phyloP scores from a whole-genome alignment of 805 yeast species.

The Ogataea corticis region DNA sequence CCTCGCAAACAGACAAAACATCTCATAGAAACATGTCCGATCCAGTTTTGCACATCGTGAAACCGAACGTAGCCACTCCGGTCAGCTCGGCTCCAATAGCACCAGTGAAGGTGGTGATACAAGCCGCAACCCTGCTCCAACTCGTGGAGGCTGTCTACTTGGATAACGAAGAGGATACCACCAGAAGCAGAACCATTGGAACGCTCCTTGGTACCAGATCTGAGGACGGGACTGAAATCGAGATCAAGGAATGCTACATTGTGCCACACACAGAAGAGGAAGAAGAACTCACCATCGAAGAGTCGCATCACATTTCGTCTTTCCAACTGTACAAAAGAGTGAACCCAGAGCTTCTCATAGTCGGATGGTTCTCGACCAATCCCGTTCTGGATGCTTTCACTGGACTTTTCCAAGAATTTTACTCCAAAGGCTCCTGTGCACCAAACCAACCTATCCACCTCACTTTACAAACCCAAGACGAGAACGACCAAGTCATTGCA shows the following conservation, averaged over 20 bases:
- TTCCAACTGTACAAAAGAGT: constrained; percentile 73
- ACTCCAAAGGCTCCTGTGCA: constrained; percentile 67
- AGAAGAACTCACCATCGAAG: constrained; percentile 75
- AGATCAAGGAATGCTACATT: constrained; percentile 72
- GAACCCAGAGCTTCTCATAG: constrained; percentile 72
- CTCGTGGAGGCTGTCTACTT: constrained; percentile 70
- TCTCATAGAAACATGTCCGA: constrained; percentile 19
- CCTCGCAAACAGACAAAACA: not conserved
- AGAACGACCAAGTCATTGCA: constrained; percentile 46
- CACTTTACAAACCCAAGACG: constrained; percentile 61
- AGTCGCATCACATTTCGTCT: constrained; percentile 69
- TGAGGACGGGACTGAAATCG: constrained; percentile 78
- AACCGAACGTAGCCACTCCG: constrained; percentile 48
- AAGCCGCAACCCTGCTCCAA: constrained; percentile 72
- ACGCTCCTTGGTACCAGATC: constrained; percentile 79
- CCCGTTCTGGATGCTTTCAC: constrained; percentile 66
- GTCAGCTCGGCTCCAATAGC: constrained; percentile 31
- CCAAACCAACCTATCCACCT: constrained; percentile 81
- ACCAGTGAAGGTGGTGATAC: constrained; percentile 56
- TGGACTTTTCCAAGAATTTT: constrained; percentile 79
- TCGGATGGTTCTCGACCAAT: constrained; percentile 81
- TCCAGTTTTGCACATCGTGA: constrained; percentile 38
- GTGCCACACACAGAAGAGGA: constrained; percentile 79
- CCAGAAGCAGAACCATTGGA: constrained; percentile 70
- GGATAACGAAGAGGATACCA: constrained; percentile 40